Conservation (phyloP, 2,329 filamentous ascomycete genomes). For the Fusarium pseudoanthophilum region DNA sequence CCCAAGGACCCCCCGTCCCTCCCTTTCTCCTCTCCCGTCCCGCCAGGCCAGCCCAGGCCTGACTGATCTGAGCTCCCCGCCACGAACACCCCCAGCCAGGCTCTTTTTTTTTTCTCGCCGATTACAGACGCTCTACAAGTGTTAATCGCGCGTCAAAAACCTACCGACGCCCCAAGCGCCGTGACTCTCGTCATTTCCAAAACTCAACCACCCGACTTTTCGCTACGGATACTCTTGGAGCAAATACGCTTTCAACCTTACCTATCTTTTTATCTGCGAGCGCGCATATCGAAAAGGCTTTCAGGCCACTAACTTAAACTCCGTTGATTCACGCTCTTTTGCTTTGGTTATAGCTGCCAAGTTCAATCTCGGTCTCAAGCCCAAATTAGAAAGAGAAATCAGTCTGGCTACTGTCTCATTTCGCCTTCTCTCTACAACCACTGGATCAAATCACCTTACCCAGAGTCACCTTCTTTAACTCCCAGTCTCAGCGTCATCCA, state of each 20-base stretch:
- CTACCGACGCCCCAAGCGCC: slow-evolving; percentile 47
- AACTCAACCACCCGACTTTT: slow-evolving; percentile 26
- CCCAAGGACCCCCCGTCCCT: slow-evolving; percentile 3
- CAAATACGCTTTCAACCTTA: neutral
- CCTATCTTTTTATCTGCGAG: slow-evolving; percentile 18
- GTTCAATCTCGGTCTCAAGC: slow-evolving; percentile 6
- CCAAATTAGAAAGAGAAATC: slow-evolving; percentile 22
- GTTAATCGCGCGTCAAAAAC: slow-evolving; percentile 49
- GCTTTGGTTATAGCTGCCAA: slow-evolving; percentile 10
- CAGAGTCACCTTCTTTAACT: slow-evolving; percentile 9
- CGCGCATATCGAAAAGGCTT: slow-evolving; percentile 21
- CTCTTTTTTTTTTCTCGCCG: slow-evolving; percentile 38
- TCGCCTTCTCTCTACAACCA: slow-evolving; percentile 20
- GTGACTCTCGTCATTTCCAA: slow-evolving; percentile 37
- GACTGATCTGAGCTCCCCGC: slow-evolving; percentile 45
- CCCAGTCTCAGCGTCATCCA: slow-evolving; percentile 6
- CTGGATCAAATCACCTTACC: slow-evolving; percentile 18
- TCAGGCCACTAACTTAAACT: slow-evolving; percentile 10
- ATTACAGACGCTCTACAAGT: slow-evolving; percentile 43
- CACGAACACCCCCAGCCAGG: slow-evolving; percentile 37
- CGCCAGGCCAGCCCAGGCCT: slow-evolving; percentile 26
- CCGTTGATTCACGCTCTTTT: slow-evolving; percentile 17
- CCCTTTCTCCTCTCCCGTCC: slow-evolving; percentile 19
- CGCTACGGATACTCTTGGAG: neutral
- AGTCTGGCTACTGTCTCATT: slow-evolving; percentile 42